These are phyloP conservation scores for Acacia melanoxylon DNA, from an alignment of 306 rosid genomes.

Conservation along the genomic window DNA sequence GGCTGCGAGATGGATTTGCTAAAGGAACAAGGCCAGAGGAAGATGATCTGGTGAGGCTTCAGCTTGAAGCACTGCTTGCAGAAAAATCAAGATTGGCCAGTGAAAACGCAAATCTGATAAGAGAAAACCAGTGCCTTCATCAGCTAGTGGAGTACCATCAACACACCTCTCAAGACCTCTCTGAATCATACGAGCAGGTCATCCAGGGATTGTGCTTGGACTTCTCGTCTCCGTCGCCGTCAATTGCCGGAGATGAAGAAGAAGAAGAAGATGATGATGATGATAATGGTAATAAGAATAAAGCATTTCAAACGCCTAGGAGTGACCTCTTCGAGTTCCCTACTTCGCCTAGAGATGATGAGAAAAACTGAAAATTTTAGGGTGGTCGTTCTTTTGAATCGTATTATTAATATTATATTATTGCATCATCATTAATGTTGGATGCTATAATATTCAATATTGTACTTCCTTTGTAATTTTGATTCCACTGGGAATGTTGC, in stretches of 20 bases:
- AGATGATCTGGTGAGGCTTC: conserved; percentile 99
- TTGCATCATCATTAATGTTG: neutral
- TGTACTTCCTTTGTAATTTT: neutral
- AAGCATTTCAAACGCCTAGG: conserved; percentile 41
- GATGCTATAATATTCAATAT: neutral
- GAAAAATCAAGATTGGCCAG: conserved; percentile 91
- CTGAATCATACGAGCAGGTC: conserved; percentile 69
- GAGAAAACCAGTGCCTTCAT: conserved; percentile 94
- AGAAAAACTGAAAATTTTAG: neutral
- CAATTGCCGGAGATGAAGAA: conserved; percentile 22
- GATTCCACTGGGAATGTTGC: neutral
- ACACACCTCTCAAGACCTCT: conserved; percentile 71
- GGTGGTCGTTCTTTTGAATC: neutral
- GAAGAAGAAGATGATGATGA: conserved; percentile 11
- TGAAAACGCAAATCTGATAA: conserved; percentile 76
- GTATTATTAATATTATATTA: too few relatives aligned
- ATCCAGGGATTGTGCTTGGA: conserved; percentile 77
- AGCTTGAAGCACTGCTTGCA: conserved; percentile 84
- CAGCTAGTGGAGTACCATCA: conserved; percentile 98
- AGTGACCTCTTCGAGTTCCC: conserved; percentile 37
- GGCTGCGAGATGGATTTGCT: conserved; percentile 70
- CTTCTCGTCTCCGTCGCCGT: conserved; percentile 76
- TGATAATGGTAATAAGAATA: neutral
- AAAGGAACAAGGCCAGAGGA: conserved; percentile 83
- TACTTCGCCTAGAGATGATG: conserved; percentile 31